Base-by-base conservation (phyloP, 1,284 basidiomycete genomes). In the Papiliotrema terrestris region DNA sequence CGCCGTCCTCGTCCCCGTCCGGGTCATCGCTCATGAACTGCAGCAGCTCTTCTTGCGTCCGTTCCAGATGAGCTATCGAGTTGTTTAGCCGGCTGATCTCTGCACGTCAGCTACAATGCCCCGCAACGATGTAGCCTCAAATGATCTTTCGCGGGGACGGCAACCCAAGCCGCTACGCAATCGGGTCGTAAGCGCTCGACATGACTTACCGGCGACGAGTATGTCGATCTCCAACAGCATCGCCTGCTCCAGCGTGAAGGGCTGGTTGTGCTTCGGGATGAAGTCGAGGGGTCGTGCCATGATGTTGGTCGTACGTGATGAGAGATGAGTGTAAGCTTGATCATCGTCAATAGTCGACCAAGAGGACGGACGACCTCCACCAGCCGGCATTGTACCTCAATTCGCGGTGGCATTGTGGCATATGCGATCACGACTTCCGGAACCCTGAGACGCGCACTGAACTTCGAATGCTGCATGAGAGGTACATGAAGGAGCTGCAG, bases 11-110 rank as follows among this genome's bases (percentile, higher is more conserved):
- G 38, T 65, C 67, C 5, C 58, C 73, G 45, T 81, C 82, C 1
- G 78, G 66, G 59, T 71, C 72, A 32, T 67, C 65, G 35, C 64
- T 60, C 38, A 84, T 67, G 54, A 80, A 80, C 45, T 81, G 80
- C 42, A 75, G 67, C 20, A 91, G 75, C 52, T 83, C 78, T 2
- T 73, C 67, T 68, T 91, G 89, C 2, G 89, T 88, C 48, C 79
- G 75, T 56, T 75, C 77, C 39, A 91, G 76, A 62, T 84, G 86
- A 38, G 72, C 61, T 48, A 91, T 73, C 11, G 89, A 91, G 67
- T 89, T 86, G 61, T 84, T 82, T 17, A 91, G 78, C 45, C 89
- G 83, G 29, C 82, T 73, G 49, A 91, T 88, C 71, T 91, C 89
- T 91, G 72, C 15, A 36, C 9, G 19, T 60, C 51, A 58, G 50